These are phyloP conservation scores for Pseudozyma hubeiensis DNA, from an alignment of 1,284 basidiomycete species.

Conservation along the genomic window DNA sequence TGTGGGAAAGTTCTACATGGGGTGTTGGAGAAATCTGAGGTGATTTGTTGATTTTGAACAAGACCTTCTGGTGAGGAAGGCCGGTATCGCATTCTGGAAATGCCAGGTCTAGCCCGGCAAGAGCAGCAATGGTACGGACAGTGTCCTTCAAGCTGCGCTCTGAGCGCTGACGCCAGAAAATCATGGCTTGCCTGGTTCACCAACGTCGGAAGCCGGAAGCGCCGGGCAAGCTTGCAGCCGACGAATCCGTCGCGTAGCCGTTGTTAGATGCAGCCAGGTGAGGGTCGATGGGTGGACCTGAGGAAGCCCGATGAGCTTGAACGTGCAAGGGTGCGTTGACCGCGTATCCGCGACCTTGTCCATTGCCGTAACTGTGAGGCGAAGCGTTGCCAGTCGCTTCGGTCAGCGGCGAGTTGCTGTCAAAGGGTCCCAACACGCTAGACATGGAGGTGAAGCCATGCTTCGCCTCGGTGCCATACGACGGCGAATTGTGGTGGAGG, in stretches of 20 bases:
- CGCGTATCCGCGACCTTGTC: neutral
- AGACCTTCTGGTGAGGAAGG: too few species aligned
- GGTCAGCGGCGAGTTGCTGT: slow-evolving; percentile 34
- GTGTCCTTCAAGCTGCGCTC: too few species aligned
- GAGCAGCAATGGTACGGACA: too few species aligned
- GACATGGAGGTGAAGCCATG: slow-evolving; percentile 1
- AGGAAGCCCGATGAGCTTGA: neutral
- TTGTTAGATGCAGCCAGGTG: slow-evolving; percentile 1
- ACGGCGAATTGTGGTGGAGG: neutral
- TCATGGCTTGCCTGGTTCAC: neutral
- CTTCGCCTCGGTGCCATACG: slow-evolving; percentile 7
- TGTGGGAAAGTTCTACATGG: too few species aligned
- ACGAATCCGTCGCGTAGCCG: slow-evolving; percentile 6
- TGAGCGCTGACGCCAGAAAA: too few species aligned
- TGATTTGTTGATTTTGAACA: too few species aligned
- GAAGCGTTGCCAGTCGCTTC: slow-evolving; percentile 29
- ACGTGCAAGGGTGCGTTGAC: neutral
- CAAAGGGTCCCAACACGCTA: slow-evolving; percentile 17
- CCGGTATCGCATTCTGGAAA: too few species aligned
- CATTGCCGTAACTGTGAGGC: slow-evolving; percentile 11
- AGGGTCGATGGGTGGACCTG: slow-evolving; percentile 8
- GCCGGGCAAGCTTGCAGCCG: slow-evolving; percentile 7
- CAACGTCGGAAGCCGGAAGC: slow-evolving; percentile 2
- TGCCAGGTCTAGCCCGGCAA: too few species aligned
- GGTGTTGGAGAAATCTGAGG: too few species aligned